These are phyloP conservation scores for Mortierella sp. DNA, from an alignment of 371 early-diverging fungal genomes.

Conservation along the genomic window DNA sequence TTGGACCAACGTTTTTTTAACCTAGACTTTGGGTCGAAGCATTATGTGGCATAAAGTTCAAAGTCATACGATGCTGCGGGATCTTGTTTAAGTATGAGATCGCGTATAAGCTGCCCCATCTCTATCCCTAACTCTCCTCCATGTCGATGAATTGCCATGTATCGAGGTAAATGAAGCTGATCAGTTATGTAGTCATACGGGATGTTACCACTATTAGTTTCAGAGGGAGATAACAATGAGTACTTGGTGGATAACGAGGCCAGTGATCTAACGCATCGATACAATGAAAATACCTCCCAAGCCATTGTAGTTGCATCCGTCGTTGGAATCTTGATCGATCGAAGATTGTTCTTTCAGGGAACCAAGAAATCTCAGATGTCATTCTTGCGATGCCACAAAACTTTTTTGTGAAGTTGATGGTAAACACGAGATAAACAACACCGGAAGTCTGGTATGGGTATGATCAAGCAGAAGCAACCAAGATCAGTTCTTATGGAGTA, in stretches of 20 bases:
- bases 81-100: constrained; percentile 6
- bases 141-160: constrained; percentile 24
- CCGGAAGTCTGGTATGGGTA: constrained; percentile 9
- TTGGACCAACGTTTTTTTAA: not conserved
- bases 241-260: not conserved
- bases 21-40: too few relatives aligned
- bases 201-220: constrained; percentile 4
- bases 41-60: too few relatives aligned
- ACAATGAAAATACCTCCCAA: constrained; percentile 15
- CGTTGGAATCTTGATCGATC: constrained; percentile 23
- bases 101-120: constrained; percentile 11
- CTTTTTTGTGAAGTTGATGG: constrained; percentile 6
- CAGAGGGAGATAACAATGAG: not conserved
- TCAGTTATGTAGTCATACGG: constrained; percentile 9
- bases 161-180: constrained; percentile 4
- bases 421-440: constrained; percentile 23
- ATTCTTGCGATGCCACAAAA: constrained; percentile 39
- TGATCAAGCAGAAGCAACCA: not conserved
- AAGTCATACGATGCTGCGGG: not conserved
- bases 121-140: constrained; percentile 15
- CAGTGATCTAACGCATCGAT: too few relatives aligned
- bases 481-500: not conserved
- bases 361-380: constrained; percentile 37
- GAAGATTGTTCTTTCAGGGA: constrained; percentile 25
- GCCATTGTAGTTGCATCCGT: constrained; percentile 30